phyloP scores from a whole-genome alignment of 306 rosid species.

The Gynostemma pentaphyllum region DNA sequence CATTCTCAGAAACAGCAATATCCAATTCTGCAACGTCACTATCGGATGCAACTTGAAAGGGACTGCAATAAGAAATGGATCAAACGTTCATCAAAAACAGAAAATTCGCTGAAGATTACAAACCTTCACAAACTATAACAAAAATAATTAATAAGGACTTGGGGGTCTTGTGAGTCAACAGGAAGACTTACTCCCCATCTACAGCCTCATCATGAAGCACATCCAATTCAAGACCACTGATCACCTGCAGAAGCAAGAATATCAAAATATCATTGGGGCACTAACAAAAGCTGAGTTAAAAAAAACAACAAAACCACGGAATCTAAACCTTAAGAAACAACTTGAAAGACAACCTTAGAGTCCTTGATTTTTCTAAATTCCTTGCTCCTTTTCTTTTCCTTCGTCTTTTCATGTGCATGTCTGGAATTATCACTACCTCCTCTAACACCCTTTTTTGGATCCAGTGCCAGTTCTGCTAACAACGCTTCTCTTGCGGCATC shows the following conservation, averaged over 20 bases:
- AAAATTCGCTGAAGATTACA: slow-evolving; percentile 2
- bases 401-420: slow-evolving; percentile 56
- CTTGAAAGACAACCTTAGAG: slow-evolving; percentile 39
- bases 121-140: not conserved
- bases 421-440: slow-evolving; percentile 60
- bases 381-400: slow-evolving; percentile 83
- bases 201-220: slow-evolving; percentile 26
- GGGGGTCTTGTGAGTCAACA: slow-evolving; percentile 14
- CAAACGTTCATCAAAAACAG: slow-evolving; percentile 7
- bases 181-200: slow-evolving; percentile 33
- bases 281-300: not conserved
- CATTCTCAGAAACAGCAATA: slow-evolving; percentile 29
- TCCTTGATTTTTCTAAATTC: slow-evolving; percentile 71
- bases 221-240: slow-evolving; percentile 33
- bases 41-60: slow-evolving; percentile 33
- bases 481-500: slow-evolving; percentile 94
- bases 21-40: slow-evolving; percentile 47
- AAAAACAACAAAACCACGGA: not conserved
- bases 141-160: slow-evolving; percentile 8
- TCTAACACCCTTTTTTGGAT: slow-evolving; percentile 58
- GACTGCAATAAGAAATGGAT: slow-evolving; percentile 43
- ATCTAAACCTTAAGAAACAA: not conserved
- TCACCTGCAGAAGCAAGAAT: slow-evolving; percentile 35
- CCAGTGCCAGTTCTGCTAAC: slow-evolving; percentile 92
- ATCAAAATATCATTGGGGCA: slow-evolving; percentile 16